Conservation (phyloP, 306 rosid species). For the Calophaca sinica region DNA sequence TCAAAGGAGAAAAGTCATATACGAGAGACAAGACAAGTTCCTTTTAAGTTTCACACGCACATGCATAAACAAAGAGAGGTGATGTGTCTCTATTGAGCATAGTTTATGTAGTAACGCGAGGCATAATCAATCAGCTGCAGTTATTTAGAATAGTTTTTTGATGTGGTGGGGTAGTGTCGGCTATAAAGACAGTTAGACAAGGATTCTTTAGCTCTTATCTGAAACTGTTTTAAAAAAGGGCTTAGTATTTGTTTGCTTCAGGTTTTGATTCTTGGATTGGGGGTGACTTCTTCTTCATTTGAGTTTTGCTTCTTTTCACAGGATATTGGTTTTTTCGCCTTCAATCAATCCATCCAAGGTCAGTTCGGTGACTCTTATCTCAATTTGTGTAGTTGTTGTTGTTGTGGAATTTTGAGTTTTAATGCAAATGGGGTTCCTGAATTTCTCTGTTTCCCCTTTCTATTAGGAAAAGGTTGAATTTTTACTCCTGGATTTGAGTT, state of each 20-base stretch:
- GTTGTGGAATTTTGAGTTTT: constrained; percentile 13
- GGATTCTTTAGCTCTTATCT: constrained; percentile 35
- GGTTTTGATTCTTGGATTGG: not conserved
- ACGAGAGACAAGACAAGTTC: constrained; percentile 11
- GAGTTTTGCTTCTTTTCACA: constrained; percentile 21
- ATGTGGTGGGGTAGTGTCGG: constrained; percentile 46
- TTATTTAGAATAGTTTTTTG: not conserved
- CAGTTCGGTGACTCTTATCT: constrained; percentile 30
- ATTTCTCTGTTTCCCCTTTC: not conserved
- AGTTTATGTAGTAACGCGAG: constrained; percentile 37
- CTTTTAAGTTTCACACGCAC: not conserved
- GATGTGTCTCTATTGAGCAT: constrained; percentile 51
- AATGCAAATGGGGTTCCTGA: constrained; percentile 20
- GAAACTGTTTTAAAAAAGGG: not conserved
- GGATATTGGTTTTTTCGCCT: constrained; percentile 16
- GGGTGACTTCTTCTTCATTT: constrained; percentile 29
- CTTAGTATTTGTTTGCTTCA: constrained; percentile 22
- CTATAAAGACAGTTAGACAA: constrained; percentile 35
- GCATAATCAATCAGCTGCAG: constrained; percentile 24
- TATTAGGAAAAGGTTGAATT: not conserved
- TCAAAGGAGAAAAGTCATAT: not conserved
- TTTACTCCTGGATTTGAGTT: not conserved
- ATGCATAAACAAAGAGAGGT: constrained; percentile 35
- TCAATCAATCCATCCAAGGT: constrained; percentile 49
- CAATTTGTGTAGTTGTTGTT: not conserved